phyloP scores from a whole-genome alignment of 306 rosid genomes.

The Sicyos baderoa region DNA sequence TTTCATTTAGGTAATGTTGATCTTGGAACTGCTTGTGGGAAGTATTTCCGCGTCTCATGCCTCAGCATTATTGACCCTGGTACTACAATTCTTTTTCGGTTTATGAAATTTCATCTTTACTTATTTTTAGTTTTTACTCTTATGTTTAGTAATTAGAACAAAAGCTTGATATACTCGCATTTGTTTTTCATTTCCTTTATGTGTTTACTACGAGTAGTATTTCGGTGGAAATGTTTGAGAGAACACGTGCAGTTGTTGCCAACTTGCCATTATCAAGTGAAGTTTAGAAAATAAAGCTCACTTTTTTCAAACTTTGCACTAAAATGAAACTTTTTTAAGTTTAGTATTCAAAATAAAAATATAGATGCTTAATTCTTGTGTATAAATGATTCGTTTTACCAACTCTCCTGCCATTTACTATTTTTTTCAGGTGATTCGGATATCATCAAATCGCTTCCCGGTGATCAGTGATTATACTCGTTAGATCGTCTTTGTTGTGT shows the following conservation, averaged over 20 bases:
- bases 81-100: not conserved
- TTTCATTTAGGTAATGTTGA: constrained; percentile 34
- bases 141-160: not conserved
- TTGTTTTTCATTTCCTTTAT: not conserved
- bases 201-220: not conserved
- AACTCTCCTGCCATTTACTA: not conserved
- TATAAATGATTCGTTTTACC: not conserved
- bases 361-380: too few relatives aligned
- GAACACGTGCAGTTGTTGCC: not conserved
- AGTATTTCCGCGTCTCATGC: constrained; percentile 42
- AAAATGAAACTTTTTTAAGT: not conserved
- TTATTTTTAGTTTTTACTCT: not conserved
- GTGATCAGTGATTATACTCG: constrained; percentile 29
- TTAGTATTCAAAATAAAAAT: not conserved
- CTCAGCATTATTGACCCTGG: constrained; percentile 43
- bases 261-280: not conserved
- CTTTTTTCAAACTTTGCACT: not conserved
- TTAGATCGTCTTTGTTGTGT: not conserved
- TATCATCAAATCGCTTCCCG: constrained; percentile 38
- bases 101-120: not conserved
- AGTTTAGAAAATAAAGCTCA: not conserved
- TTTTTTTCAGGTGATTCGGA: constrained; percentile 39
- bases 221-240: not conserved
- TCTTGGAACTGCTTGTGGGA: constrained; percentile 43
- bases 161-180: not conserved